Conservation (phyloP, 495 filamentous ascomycete genomes). For the Penicillium chermesinum region DNA sequence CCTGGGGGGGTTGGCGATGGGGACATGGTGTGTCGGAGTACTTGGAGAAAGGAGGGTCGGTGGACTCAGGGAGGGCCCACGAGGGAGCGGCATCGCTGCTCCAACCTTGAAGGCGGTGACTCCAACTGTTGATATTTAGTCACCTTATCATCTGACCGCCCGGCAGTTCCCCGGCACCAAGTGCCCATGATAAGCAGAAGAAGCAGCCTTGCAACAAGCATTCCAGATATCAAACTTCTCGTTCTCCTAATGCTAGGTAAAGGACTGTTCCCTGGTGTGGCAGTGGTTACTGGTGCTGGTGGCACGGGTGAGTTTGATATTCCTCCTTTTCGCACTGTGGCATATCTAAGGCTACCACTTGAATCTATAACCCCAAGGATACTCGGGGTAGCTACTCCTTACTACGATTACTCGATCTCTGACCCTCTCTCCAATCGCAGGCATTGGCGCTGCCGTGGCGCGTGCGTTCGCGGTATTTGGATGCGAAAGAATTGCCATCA, state of each 20-base stretch:
- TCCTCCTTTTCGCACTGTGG: not conserved
- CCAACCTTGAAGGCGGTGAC: constrained; percentile 23
- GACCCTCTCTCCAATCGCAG: constrained; percentile 17
- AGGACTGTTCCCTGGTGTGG: constrained; percentile 27
- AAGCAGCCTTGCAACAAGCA: not conserved
- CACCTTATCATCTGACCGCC: constrained; percentile 1
- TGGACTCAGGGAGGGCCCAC: constrained; percentile 5
- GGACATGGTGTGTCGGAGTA: constrained; percentile 28
- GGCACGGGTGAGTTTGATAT: constrained; percentile 19
- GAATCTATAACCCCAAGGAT: too few relatives aligned
- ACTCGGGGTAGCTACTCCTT: too few relatives aligned
- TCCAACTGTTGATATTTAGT: constrained; percentile 12
- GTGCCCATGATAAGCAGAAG: not conserved
- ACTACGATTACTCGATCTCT: not conserved
- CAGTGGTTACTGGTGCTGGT: constrained; percentile 30
- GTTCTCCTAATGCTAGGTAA: not conserved
- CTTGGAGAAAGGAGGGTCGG: constrained; percentile 20
- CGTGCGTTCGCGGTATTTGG: constrained; percentile 46
- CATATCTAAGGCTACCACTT: too few relatives aligned
- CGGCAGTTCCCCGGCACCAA: not conserved
- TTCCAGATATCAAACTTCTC: not conserved
- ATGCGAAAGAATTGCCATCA: constrained; percentile 45
- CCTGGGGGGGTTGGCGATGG: constrained; percentile 25
- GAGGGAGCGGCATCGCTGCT: not conserved
- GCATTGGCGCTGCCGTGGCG: constrained; percentile 52